Evolutionary conservation across 768 basidiomycete genomes (phyloP), one percentile per base, ranked within the genome.

Genomic region (Saitozyma podzolica): DNA sequence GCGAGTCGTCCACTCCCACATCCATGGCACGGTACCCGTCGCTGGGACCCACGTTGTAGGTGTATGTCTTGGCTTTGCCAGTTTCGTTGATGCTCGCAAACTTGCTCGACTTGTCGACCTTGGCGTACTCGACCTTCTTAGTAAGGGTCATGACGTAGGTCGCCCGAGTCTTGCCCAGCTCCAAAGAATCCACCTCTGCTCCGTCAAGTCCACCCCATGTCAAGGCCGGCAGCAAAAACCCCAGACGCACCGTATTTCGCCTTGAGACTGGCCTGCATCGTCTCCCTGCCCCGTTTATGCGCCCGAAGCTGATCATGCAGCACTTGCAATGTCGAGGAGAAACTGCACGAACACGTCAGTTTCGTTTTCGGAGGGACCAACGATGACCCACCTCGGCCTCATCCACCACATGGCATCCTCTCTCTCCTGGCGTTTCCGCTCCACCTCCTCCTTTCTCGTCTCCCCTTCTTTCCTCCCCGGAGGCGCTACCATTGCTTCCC

Each of bases 361-460:
- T n/a, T 40, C 17, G 37, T 6, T 9, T 5, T 10, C 14, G 19
- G 9, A 8, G 56, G 20, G 20, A 50, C 17, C n/a, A 20, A 41
- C 13, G 9, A 51, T 8, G 40, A 19, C 62, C 66, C 40, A 77
- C 75, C 56, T 60, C 5, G 74, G 65, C 40, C 61, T 64, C 49
- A 78, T 70, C 72, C 72, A 78, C 76, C 76, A 78, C 29, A 54
- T 47, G 16, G 54, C 57, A 17, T 62, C 53, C 40, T 68, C 74
- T 29, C 47, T 60, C 39, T 68, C 75, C 37, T 60, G 63, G 39
- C 52, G 57, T 16, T 63, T 55, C 48, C 72, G 54, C 47, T 62
- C 68, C 37, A 59, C 50, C 37, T 53, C 40, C 42, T 74, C 63
- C 58, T 63, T 69, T 29, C 58, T 62, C 1, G 60, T 67, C 48